Evolutionary conservation across 192 early-diverging fungal genomes (phyloP), one percentile per base, ranked within the genome.

Genomic region (Coemansia sp.): DNA sequence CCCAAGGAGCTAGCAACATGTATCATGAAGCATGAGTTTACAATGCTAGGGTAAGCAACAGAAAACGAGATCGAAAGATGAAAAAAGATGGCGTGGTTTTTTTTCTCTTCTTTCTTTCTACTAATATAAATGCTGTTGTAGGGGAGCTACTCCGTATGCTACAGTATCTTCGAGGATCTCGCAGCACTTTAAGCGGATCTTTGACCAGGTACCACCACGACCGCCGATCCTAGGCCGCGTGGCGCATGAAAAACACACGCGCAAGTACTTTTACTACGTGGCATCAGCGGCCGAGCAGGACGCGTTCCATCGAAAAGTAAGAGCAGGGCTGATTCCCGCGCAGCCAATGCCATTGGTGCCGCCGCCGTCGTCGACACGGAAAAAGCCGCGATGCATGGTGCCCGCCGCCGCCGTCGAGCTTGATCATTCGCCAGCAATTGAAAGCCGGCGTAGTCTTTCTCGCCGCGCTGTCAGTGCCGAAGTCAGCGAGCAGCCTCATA

Each of bases 151-250:
- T 18, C 92, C 93, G 24, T 92, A 90, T 78, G 93, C 92, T 1
- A 95, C 93, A 18, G 93, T 95, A 27, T 93, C 92, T 11, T 95
- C 92, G 39, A 86, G 92, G 39, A 95, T 95, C 70, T 93, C 92
- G 2, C 92, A 95, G 69, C 93, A 95, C 67, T 95, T 93, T 62
- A 92, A 93, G 67, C 88, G 91, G 50, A 88, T 89, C 37, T 82
- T 89, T 24, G 91, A 93, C 45, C 89, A 90, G 71, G 83, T 84
- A 24, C 91, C 91, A 10, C 91, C 91, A 4, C 84, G 91, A 13
- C 84, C 88, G 16, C 90, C 91, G 24, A 73, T 92, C 11, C 80
- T 92, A 0, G 90, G 89, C 16, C 89, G 89, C 43, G 86, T 86
- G 32, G 84, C 89, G 18, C 90, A 92, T 74, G 84, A 88, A 59